Base-by-base conservation (phyloP, 2,329 filamentous ascomycete species). In the Colletotrichum karsti region DNA sequence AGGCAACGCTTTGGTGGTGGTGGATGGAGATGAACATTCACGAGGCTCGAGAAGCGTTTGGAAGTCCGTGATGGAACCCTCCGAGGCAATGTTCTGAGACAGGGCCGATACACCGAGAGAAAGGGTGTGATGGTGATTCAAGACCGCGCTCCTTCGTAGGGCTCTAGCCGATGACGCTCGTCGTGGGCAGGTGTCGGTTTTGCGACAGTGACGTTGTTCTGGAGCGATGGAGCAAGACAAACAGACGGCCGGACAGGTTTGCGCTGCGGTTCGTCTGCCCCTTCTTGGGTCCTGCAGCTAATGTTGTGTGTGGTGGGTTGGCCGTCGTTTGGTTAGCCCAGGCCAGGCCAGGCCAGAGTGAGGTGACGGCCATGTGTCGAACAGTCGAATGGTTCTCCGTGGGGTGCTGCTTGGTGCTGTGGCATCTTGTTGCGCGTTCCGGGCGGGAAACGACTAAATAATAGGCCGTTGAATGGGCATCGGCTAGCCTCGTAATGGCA, bases 401-500 rank as follows among this genome's bases (percentile, higher is more conserved):
- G 46, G 24, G n/a, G 24, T 50, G 22, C 7, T 48, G 41, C 12
- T 15, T 20, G 7, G 24, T 22, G 46, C 15, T 51, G 57, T 39
- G 57, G 20, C 57, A 41, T 60, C 50, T 35, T 57, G n/a, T 54
- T 46, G 53, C 44, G 60, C 64, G 64, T 67, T 64, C 60, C 46
- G 44, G 64, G 64, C 64, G 64, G 64, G 35, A 67, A 57, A 39
- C n/a, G 15, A 44, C 37, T n/a, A 53, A 64, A 63, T 57, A 51
- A 51, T 57, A 30, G 64, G 37, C 26, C 10, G 64, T 33, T n/a
- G n/a, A n/a, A n/a, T n/a, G n/a, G 51, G 42, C 28, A 58, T 13
- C 26, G 46, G 60, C 64, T 67, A 67, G 64, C 64, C 64, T 58
- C 61, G 53, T 67, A 64, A 35, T 59, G 64, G 64, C 46, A 64